These are phyloP conservation scores for Cymbidium sinense DNA, from an alignment of 106 monocot species.

Conservation along the genomic window DNA sequence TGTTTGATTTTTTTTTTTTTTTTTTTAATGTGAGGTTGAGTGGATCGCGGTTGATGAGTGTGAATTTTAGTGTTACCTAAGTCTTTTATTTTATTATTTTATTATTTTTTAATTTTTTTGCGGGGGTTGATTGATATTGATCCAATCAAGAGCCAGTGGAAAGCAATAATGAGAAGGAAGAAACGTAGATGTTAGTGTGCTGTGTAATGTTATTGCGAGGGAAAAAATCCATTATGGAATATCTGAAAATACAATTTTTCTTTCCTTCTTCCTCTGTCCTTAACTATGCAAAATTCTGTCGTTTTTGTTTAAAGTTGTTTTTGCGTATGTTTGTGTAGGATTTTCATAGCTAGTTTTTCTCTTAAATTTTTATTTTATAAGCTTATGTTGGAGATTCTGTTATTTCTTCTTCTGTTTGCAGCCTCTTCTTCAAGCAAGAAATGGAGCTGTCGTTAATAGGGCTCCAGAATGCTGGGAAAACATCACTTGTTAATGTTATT, in stretches of 20 bases:
- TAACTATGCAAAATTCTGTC: not conserved
- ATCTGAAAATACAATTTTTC: not conserved
- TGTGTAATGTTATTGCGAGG: not conserved
- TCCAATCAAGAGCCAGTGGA: not conserved
- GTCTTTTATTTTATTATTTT: not conserved
- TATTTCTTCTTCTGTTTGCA: slow-evolving; percentile 27
- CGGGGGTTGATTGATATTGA: not conserved
- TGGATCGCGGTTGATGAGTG: not conserved
- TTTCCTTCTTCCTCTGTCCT: not conserved
- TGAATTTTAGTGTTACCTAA: not conserved
- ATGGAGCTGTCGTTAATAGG: slow-evolving; percentile 97
- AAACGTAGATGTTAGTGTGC: not conserved
- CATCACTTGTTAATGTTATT: slow-evolving; percentile 94
- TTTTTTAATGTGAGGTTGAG: not conserved
- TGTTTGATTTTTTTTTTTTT: not conserved
- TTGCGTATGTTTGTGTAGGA: too few relatives aligned
- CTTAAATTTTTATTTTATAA: not conserved
- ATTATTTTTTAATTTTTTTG: too few relatives aligned
- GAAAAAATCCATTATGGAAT: not conserved
- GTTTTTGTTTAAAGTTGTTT: too few relatives aligned
- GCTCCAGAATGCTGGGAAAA: slow-evolving; percentile 97
- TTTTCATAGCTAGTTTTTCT: not conserved
- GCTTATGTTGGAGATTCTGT: not conserved
- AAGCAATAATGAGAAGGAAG: not conserved
- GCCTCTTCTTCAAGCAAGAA: slow-evolving; percentile 99